Evolutionary conservation across 139 green algal genomes (phyloP).

Genomic region (Limnomonas spitsbergensis): DNA sequence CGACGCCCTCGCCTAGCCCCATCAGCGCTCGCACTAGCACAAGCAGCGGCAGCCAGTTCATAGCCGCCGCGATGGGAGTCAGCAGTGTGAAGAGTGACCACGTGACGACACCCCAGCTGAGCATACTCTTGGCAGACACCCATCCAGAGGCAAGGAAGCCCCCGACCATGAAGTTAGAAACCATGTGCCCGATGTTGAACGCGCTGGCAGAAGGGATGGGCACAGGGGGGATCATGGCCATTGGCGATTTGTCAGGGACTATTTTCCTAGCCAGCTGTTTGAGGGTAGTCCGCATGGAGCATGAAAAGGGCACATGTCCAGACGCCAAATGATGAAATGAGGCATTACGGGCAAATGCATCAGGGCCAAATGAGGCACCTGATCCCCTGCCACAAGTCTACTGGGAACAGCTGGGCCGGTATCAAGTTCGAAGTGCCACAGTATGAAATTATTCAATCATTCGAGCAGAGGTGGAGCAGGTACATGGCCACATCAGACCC

Average conservation of each 20-base stretch:
- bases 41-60: constrained; percentile 32
- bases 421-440: no score
- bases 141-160: neutral
- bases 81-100: constrained; percentile 75
- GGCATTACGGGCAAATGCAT: neutral
- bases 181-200: neutral
- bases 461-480: no score
- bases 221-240: neutral
- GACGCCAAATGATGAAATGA: neutral
- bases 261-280: no score
- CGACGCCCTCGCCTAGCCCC: constrained; percentile 77
- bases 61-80: constrained; percentile 63
- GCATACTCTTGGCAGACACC: constrained; percentile 52
- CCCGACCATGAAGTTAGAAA: constrained; percentile 6
- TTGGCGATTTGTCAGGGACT: no score
- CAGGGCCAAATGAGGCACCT: neutral
- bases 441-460: no score
- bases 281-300: neutral
- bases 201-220: neutral
- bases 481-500: no score
- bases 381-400: neutral
- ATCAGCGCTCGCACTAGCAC: constrained; percentile 51
- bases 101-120: constrained; percentile 62
- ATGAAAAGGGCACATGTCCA: neutral
- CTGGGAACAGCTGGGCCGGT: no score